Conservation (phyloP, 306 rosid genomes). For the Cercis canadensis region DNA sequence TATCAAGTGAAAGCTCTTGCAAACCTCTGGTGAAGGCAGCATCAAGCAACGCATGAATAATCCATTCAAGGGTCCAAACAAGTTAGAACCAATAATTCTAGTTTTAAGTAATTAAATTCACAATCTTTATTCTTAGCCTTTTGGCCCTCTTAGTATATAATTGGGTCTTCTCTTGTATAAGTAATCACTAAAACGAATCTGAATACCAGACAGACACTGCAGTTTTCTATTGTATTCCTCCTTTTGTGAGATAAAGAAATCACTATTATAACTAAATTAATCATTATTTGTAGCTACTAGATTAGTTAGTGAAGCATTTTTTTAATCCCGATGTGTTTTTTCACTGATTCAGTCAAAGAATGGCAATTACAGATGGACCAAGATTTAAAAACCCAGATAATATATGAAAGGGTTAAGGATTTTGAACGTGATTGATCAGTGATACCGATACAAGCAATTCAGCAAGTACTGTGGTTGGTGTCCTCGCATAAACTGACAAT, state of each 20-base stretch:
- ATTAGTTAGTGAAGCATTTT: neutral
- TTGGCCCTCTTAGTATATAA: neutral
- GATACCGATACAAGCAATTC: neutral
- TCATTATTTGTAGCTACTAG: neutral
- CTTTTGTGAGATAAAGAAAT: conserved; percentile 11
- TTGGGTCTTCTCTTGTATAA: conserved; percentile 18
- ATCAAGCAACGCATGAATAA: conserved; percentile 46
- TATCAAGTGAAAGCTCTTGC: conserved; percentile 68
- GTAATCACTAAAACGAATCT: conserved; percentile 33
- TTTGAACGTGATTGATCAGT: no score
- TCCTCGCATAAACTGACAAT: neutral
- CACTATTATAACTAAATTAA: neutral
- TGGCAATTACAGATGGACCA: neutral
- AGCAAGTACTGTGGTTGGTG: neutral
- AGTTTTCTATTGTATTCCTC: conserved; percentile 29
- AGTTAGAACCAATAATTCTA: neutral
- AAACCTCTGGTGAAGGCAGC: conserved; percentile 73
- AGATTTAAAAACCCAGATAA: neutral
- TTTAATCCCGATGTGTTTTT: neutral
- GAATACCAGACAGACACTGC: conserved; percentile 35
- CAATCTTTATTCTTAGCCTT: neutral
- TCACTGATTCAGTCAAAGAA: conserved; percentile 10
- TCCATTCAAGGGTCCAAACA: conserved; percentile 4
- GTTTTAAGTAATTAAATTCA: neutral
- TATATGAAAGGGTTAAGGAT: no score